Conservation (phyloP, 179 eudicot genomes). For the Silene vulgaris region DNA sequence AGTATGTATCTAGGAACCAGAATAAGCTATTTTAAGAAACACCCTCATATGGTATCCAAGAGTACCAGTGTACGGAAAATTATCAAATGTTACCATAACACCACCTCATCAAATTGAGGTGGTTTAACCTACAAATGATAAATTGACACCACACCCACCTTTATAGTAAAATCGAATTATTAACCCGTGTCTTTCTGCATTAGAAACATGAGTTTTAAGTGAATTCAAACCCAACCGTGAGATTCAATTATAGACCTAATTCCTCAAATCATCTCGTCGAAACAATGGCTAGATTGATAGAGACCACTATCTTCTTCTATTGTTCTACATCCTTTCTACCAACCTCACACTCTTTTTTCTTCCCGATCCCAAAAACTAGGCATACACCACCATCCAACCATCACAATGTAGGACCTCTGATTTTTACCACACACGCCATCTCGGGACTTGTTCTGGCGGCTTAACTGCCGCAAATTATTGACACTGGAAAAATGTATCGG, state of each 20-base stretch:
- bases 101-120: neutral
- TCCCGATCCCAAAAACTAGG: neutral
- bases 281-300: neutral
- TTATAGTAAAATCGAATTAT: neutral
- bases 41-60: neutral
- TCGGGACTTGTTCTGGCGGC: neutral
- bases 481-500: neutral
- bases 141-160: neutral
- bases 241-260: neutral
- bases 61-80: neutral
- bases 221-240: neutral
- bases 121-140: neutral
- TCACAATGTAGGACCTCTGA: neutral
- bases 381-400: constrained; percentile 1
- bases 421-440: neutral
- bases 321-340: neutral
- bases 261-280: neutral
- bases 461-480: neutral
- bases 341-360: neutral
- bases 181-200: neutral
- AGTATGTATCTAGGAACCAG: neutral
- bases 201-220: neutral
- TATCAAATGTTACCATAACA: neutral
- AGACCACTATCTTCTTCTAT: neutral
- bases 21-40: neutral